A percentile compares a stretch with the other conserved stretches of the same genome.
Conservation (phyloP, 768 basidiomycete species). For the Antrodiella citrinella region DNA sequence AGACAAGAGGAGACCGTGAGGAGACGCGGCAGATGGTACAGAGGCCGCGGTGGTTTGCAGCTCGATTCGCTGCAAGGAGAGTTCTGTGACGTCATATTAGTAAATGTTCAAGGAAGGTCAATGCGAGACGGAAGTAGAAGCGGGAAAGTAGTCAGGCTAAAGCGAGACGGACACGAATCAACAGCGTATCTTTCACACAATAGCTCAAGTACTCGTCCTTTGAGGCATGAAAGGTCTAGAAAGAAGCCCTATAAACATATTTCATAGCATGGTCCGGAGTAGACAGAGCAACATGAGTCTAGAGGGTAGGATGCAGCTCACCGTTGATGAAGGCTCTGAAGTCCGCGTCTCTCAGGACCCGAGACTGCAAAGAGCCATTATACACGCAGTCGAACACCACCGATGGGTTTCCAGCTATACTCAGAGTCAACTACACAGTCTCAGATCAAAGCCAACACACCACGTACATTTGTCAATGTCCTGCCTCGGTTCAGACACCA, state of each 20-base stretch:
- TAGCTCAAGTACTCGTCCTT: too few relatives aligned
- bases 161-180: too few relatives aligned
- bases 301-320: too few relatives aligned
- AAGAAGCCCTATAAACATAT: too few relatives aligned
- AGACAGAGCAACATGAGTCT: too few relatives aligned
- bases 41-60: conserved; percentile 26
- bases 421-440: conserved; percentile 2
- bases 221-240: too few relatives aligned
- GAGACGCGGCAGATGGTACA: not conserved
- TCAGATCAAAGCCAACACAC: not conserved
- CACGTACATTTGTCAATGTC: conserved; percentile 64
- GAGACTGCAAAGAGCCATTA: conserved; percentile 49
- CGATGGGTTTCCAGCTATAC: conserved; percentile 56
- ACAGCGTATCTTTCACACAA: too few relatives aligned
- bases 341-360: conserved; percentile 47
- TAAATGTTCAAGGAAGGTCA: not conserved
- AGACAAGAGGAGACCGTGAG: conserved; percentile 47
- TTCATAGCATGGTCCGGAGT: too few relatives aligned
- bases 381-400: conserved; percentile 71
- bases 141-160: too few relatives aligned
- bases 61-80: conserved; percentile 62
- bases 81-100: conserved; percentile 37
- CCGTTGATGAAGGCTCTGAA: conserved; percentile 69
- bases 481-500: conserved; percentile 54
- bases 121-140: not conserved